A percentile compares a stretch with the other conserved stretches of the same genome.
phyloP scores from a whole-genome alignment of 208 protist genomes.

The Crithidia mellificae region DNA sequence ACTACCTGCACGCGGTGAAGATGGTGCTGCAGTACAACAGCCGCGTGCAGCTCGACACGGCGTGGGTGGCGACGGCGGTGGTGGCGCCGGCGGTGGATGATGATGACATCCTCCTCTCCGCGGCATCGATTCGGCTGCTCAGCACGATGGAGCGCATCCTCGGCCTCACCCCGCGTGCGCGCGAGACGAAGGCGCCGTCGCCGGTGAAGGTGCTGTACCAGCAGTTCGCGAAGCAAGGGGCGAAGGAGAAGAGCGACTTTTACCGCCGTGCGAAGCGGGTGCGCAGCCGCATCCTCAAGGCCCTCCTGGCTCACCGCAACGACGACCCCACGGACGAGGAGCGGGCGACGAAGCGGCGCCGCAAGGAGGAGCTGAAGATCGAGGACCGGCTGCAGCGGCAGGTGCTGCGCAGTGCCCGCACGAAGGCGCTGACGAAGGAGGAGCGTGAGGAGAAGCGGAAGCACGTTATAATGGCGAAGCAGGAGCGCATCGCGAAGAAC shows the following conservation, averaged over 20 bases:
- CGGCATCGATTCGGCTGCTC: constrained; percentile 72
- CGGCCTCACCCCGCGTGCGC: constrained; percentile 57
- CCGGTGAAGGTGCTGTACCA: constrained; percentile 82
- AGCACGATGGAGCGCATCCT: constrained; percentile 70
- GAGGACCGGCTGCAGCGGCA: constrained; percentile 82
- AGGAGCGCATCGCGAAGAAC: constrained; percentile 89
- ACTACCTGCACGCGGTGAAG: constrained; percentile 80
- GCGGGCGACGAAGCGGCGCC: constrained; percentile 63
- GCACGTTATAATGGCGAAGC: constrained; percentile 78
- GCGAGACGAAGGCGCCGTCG: constrained; percentile 76
- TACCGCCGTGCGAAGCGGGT: constrained; percentile 66
- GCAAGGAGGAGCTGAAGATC: constrained; percentile 74
- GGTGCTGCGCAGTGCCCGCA: constrained; percentile 48
- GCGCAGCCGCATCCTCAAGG: constrained; percentile 68
- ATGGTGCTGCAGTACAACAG: constrained; percentile 88
- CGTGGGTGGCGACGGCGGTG: constrained; percentile 53
- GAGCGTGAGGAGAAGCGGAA: constrained; percentile 83
- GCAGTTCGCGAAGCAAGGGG: constrained; percentile 57
- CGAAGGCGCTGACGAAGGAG: constrained; percentile 72
- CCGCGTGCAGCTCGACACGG: constrained; percentile 70
- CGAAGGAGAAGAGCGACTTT: constrained; percentile 62
- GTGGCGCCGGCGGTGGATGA: constrained; percentile 65
- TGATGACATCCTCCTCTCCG: constrained; percentile 70
- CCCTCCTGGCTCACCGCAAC: constrained; percentile 80
- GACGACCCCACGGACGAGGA: constrained; percentile 74